Percentiles rank a stretch among this genome's conserved stretches.
Evolutionary conservation across 2,329 filamentous ascomycete species (phyloP).

Genomic region (Septoria petroselini): DNA sequence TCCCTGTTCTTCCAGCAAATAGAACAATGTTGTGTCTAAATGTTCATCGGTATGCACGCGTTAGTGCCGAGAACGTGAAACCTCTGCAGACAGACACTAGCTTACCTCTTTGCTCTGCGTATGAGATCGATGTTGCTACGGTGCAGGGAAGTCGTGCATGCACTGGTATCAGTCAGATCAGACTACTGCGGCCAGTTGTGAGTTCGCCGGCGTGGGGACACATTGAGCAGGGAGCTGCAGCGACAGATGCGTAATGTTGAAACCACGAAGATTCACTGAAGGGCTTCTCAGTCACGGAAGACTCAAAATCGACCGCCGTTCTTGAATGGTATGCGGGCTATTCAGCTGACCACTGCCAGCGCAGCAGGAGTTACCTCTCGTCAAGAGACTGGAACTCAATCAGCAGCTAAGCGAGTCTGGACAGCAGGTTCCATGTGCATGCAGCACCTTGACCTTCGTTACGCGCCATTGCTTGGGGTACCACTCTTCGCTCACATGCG

Average conservation of each 20-base stretch:
- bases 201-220: not conserved
- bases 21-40: too few relatives aligned
- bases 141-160: not conserved
- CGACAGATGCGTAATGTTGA: too few relatives aligned
- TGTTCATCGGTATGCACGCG: not conserved
- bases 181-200: not conserved
- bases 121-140: not conserved
- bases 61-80: slow-evolving; percentile 4
- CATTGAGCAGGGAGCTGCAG: too few relatives aligned
- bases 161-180: not conserved
- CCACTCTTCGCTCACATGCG: slow-evolving; percentile 3
- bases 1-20: not conserved
- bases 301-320: too few relatives aligned
- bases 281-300: too few relatives aligned
- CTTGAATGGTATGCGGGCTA: too few relatives aligned
- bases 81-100: slow-evolving; percentile 5
- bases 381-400: too few relatives aligned
- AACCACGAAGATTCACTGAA: too few relatives aligned
- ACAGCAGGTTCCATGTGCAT: not conserved
- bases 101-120: too few relatives aligned
- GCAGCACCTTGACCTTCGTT: not conserved
- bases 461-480: not conserved
- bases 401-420: not conserved
- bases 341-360: too few relatives aligned
- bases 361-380: too few relatives aligned